Conservation (phyloP, 306 rosid species). For the Psophocarpus tetragonolobus region DNA sequence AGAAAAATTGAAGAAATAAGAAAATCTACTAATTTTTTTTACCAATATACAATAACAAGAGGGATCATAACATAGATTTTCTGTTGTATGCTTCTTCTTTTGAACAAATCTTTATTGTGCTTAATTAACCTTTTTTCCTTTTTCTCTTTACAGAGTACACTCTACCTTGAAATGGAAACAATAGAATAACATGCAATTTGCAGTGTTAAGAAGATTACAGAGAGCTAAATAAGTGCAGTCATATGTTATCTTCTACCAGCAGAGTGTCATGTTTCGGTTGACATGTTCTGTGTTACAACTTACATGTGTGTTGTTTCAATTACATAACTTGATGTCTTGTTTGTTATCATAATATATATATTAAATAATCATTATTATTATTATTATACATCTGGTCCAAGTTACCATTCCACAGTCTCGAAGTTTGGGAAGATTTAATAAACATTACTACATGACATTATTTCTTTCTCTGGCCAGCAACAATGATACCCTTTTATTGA, state of each 20-base stretch:
- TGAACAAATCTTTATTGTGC: neutral
- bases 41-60: neutral
- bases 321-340: neutral
- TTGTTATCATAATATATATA: slow-evolving; percentile 4
- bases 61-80: neutral
- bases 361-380: neutral
- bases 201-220: slow-evolving; percentile 20
- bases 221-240: slow-evolving; percentile 38
- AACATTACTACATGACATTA: no score
- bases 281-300: slow-evolving; percentile 19
- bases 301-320: slow-evolving; percentile 1
- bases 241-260: neutral
- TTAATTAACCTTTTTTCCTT: neutral
- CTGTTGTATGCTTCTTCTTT: neutral
- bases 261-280: slow-evolving; percentile 9
- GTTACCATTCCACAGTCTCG: neutral
- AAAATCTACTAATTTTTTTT: neutral
- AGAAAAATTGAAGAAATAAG: neutral
- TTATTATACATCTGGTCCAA: neutral
- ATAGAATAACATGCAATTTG: neutral
- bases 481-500: no score
- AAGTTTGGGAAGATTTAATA: no score
- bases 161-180: slow-evolving; percentile 37
- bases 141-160: slow-evolving; percentile 43
- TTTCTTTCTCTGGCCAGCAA: no score